Base-by-base conservation (phyloP, 1,139 yeast genomes). In the Geotrichum klebahnii region DNA sequence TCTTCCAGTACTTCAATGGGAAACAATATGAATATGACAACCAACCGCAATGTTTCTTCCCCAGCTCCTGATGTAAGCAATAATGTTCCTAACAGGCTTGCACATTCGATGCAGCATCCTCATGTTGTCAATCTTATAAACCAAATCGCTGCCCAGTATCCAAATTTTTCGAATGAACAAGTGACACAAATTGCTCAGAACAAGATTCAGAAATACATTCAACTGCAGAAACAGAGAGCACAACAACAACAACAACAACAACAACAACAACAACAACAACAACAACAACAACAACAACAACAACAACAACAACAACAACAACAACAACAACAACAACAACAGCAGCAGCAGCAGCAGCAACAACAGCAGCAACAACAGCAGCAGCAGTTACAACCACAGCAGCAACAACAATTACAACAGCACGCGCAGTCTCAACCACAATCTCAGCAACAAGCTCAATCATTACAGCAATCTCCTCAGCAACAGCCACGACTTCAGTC, bases 121-220 rank as follows among this genome's bases (percentile, higher is more conserved):
- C 90, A 83, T 60, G 83, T 84, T 2, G 77, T 86, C 5, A 84
- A 85, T 1, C 75, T 84, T 46, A 79, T 84, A 53, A 80, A 77
- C 55, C 82, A 84, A 48, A 81, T 84, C 50, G 85, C 82, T 58
- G 72, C 77, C 17, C 84, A 82, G 61, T 79, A 84, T 61, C 94
- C 94, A 1, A 76, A 75, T 26, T 70, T 82, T 61, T 73, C 83
- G 2, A 81, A 82, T 55, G 86, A 81, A 52, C 88, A 84, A 59
- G 89, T 83, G 1, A 81, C 87, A 0, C 79, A 81, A 58, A 69
- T 82, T 54, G 90, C 90, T 0, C 86, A 85, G 5, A 79, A 82
- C 29, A 83, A 82, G 60, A 69, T 84, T 53, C 84, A 85, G 2
- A 78, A 73, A 60, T 60, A 56, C 42, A 55, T 63, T 39, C 62